Evolutionary conservation across 2,329 filamentous ascomycete genomes (phyloP).

Genomic region (Thielaviopsis musarum): DNA sequence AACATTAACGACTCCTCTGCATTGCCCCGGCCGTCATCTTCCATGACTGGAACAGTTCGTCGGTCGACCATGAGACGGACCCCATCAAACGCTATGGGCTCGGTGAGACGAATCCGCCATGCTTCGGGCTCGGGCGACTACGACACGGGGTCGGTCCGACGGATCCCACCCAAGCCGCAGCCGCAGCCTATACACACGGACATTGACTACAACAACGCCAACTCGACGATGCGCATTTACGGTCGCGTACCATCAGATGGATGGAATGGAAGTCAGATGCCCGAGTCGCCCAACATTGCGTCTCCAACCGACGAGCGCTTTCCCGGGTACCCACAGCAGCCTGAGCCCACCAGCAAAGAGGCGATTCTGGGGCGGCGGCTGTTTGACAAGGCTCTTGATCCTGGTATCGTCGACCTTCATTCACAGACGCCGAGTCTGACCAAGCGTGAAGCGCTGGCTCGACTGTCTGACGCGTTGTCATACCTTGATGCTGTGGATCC

Average conservation of each 20-base stretch:
- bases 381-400: slow-evolving; percentile 68
- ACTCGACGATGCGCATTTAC: slow-evolving; percentile 83
- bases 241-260: slow-evolving; percentile 64
- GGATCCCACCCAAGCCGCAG: slow-evolving; percentile 25
- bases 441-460: slow-evolving; percentile 70
- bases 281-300: slow-evolving; percentile 21
- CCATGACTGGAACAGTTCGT: slow-evolving; percentile 37
- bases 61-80: slow-evolving; percentile 31
- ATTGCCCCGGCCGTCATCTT: slow-evolving; percentile 38
- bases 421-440: slow-evolving; percentile 51
- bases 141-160: slow-evolving; percentile 10
- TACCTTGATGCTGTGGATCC: slow-evolving; percentile 75
- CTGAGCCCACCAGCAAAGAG: slow-evolving; percentile 57
- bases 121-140: slow-evolving; percentile 3
- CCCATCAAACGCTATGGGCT: slow-evolving; percentile 7
- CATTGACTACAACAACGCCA: slow-evolving; percentile 84
- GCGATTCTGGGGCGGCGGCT: slow-evolving; percentile 64
- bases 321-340: slow-evolving; percentile 26
- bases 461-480: slow-evolving; percentile 72
- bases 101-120: slow-evolving; percentile 10
- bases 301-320: slow-evolving; percentile 46
- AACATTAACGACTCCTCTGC: slow-evolving; percentile 40
- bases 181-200: slow-evolving; percentile 58
- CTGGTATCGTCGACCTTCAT: slow-evolving; percentile 68
- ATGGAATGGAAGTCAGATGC: slow-evolving; percentile 20